Conservation (phyloP, 352 stramenopile genomes). For the Phytopythium kandeliae region DNA sequence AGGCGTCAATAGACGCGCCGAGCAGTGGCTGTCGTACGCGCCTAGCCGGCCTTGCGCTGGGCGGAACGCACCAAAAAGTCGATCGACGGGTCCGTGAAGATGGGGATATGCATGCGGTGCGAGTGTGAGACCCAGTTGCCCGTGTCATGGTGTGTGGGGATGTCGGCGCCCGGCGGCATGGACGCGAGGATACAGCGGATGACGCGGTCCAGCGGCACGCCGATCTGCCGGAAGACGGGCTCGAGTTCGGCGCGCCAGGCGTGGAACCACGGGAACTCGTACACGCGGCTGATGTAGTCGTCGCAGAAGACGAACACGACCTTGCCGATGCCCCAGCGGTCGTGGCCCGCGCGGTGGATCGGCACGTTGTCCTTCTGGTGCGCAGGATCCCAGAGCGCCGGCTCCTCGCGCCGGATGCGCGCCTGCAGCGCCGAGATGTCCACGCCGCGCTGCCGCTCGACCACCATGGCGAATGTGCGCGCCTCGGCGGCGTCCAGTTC, state of each 20-base stretch:
- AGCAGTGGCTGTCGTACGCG: no score
- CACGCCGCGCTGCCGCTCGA: conserved; percentile 52
- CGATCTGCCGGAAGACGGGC: conserved; percentile 88
- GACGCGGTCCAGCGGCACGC: conserved; percentile 78
- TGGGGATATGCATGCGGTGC: conserved; percentile 96
- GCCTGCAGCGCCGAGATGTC: conserved; percentile 61
- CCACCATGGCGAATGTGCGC: conserved; percentile 35
- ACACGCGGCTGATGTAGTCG: conserved; percentile 96
- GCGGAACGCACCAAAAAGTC: conserved; percentile 51
- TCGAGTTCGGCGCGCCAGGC: conserved; percentile 65
- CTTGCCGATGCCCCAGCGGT: conserved; percentile 98
- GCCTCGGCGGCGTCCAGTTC: conserved; percentile 41
- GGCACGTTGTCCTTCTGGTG: conserved; percentile 86
- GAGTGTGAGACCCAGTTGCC: conserved; percentile 95
- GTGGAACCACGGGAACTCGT: conserved; percentile 94
- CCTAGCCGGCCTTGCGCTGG: background rate
- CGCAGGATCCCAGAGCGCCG: conserved; percentile 56
- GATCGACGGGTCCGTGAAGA: conserved; percentile 84
- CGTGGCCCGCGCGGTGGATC: conserved; percentile 93
- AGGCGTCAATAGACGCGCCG: no score
- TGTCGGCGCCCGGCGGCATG: conserved; percentile 93
- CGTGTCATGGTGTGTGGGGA: conserved; percentile 97
- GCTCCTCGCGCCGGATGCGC: conserved; percentile 40
- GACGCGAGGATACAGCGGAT: conserved; percentile 95
- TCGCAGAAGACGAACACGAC: conserved; percentile 98